Conservation (phyloP, 148 eudicot species). For the Rhododendron simsii region DNA sequence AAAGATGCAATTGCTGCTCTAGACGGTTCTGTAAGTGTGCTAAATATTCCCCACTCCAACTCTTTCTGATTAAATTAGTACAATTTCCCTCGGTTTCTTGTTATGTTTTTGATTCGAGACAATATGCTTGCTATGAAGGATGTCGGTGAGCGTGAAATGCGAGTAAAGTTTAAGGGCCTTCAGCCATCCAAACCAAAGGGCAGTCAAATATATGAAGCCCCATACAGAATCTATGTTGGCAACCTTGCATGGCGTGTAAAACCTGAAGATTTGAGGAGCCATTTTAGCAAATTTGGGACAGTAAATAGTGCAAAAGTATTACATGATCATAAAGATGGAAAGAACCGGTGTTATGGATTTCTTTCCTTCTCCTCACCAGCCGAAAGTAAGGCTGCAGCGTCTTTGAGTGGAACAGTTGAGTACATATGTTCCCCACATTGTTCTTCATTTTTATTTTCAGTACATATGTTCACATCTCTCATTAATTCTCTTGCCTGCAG, state of each 20-base stretch:
- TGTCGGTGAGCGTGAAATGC: slow-evolving; percentile 20
- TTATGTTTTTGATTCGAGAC: not conserved
- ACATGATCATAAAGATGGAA: slow-evolving; percentile 18
- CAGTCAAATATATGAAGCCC: slow-evolving; percentile 17
- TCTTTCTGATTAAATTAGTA: not conserved
- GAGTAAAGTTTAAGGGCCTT: slow-evolving; percentile 8
- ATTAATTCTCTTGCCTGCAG: slow-evolving; percentile 10
- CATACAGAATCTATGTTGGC: slow-evolving; percentile 20
- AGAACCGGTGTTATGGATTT: slow-evolving; percentile 21
- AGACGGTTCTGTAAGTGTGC: slow-evolving; percentile 23
- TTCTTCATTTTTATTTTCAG: not conserved
- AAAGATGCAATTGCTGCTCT: slow-evolving; percentile 22
- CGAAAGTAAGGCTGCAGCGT: slow-evolving; percentile 18
- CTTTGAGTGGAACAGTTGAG: slow-evolving; percentile 25
- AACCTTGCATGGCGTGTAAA: slow-evolving; percentile 21
- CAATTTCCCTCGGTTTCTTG: not conserved
- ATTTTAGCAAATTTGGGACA: slow-evolving; percentile 21
- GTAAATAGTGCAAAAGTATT: slow-evolving; percentile 19
- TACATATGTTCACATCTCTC: not conserved
- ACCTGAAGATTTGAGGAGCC: slow-evolving; percentile 24
- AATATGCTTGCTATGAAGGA: slow-evolving; percentile 7
- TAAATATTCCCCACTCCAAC: not conserved
- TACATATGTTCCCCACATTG: not conserved
- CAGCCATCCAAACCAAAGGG: slow-evolving; percentile 6
- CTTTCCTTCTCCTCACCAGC: slow-evolving; percentile 19